Evolutionary conservation across 495 filamentous ascomycete genomes (phyloP).

Genomic region (Neurospora cerealis): DNA sequence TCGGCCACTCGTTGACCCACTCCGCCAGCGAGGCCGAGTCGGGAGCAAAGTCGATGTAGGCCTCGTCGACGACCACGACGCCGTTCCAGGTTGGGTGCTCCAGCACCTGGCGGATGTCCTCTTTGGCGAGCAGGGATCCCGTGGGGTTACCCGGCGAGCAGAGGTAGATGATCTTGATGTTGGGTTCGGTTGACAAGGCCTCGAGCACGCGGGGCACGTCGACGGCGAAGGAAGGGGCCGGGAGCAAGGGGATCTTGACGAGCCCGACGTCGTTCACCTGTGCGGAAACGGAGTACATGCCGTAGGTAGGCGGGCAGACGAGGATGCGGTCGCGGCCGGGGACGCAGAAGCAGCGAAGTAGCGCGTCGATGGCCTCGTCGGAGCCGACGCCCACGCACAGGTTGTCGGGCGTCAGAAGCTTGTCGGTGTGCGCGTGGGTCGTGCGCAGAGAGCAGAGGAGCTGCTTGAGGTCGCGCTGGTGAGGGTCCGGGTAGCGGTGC

Average conservation of each 20-base stretch:
- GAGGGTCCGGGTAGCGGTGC: slow-evolving; percentile 93
- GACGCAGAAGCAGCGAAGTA: slow-evolving; percentile 83
- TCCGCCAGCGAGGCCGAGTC: slow-evolving; percentile 76
- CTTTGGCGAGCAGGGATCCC: slow-evolving; percentile 62
- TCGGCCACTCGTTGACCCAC: slow-evolving; percentile 89
- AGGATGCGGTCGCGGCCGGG: slow-evolving; percentile 84
- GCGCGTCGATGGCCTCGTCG: slow-evolving; percentile 91
- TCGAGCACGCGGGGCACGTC: slow-evolving; percentile 59
- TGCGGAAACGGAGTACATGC: slow-evolving; percentile 93
- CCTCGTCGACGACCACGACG: slow-evolving; percentile 86
- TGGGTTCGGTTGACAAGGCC: slow-evolving; percentile 47
- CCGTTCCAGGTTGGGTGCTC: slow-evolving; percentile 93
- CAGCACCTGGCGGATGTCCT: slow-evolving; percentile 63
- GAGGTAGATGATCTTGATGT: slow-evolving; percentile 82
- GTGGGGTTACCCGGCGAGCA: slow-evolving; percentile 96
- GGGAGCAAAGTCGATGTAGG: slow-evolving; percentile 90
- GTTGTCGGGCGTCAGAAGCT: slow-evolving; percentile 67
- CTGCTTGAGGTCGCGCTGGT: slow-evolving; percentile 80
- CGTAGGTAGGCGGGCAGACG: slow-evolving; percentile 92
- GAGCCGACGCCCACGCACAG: slow-evolving; percentile 92
- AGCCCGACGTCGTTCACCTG: slow-evolving; percentile 84
- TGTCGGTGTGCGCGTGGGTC: slow-evolving; percentile 66
- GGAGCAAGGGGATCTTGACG: slow-evolving; percentile 68
- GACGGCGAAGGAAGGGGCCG: slow-evolving; percentile 53
- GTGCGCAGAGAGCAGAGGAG: slow-evolving; percentile 82